Conservation (phyloP, 257 asterid genomes). For the Capsicum baccatum region DNA sequence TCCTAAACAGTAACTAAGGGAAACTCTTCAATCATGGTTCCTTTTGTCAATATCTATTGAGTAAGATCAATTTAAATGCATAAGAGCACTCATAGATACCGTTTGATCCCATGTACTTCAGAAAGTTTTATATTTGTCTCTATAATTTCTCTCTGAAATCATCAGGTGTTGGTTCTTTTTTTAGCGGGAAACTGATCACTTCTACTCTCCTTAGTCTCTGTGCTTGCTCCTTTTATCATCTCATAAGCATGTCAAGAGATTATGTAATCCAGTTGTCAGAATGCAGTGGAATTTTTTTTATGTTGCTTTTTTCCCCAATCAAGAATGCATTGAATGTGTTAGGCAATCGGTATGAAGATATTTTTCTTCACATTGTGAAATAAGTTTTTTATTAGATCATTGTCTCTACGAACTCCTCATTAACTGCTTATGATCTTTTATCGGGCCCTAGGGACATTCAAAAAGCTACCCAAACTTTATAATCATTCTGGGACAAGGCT, state of each 20-base stretch:
- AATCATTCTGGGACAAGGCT: conserved; percentile 87
- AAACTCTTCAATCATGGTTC: not conserved
- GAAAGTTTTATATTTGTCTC: not conserved
- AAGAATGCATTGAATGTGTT: not conserved
- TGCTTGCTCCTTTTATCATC: not conserved
- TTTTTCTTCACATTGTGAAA: conserved; percentile 1
- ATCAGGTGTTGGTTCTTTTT: not conserved
- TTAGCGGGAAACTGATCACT: not conserved
- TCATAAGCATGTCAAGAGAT: not conserved
- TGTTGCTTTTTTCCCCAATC: not conserved
- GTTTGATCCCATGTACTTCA: not conserved
- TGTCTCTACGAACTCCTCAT: not conserved
- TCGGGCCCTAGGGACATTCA: conserved; percentile 77
- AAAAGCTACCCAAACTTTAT: conserved; percentile 89
- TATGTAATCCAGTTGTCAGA: conserved; percentile 17
- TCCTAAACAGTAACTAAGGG: not conserved
- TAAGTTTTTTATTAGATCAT: not conserved
- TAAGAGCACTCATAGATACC: not conserved
- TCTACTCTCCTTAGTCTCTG: not conserved
- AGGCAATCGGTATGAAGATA: not conserved
- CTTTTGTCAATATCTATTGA: not conserved
- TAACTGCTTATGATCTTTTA: conserved; percentile 20
- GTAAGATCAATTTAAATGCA: not conserved
- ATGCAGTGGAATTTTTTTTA: not conserved
- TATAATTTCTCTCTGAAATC: not conserved